Conservation (phyloP, 2,329 filamentous ascomycete genomes). For the Exophiala aquamarina region DNA sequence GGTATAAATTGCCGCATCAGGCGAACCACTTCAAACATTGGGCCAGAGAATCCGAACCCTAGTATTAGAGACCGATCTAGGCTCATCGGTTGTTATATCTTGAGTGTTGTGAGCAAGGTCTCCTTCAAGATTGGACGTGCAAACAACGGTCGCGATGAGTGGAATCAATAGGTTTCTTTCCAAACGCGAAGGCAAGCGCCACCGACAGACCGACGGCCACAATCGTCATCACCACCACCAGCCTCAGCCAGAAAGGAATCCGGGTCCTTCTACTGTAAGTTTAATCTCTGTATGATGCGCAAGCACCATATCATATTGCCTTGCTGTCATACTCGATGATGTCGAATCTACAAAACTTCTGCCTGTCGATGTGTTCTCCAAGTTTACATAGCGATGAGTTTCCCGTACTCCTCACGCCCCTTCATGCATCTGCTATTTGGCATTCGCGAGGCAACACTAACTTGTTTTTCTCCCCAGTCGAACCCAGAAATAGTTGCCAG, state of each 20-base stretch:
- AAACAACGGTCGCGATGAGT: constrained; percentile 34
- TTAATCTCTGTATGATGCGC: neutral
- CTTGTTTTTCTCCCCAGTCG: constrained; percentile 15
- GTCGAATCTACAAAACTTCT: constrained; percentile 16
- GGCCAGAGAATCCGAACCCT: too few relatives aligned
- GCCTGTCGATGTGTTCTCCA: constrained; percentile 19
- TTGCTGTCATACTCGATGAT: constrained; percentile 3
- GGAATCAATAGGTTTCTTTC: constrained; percentile 44
- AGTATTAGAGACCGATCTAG: constrained; percentile 5
- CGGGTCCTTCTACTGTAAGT: constrained; percentile 14
- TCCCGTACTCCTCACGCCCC: constrained; percentile 15
- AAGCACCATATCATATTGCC: constrained; percentile 27
- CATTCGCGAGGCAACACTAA: constrained; percentile 8
- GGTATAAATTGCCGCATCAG: too few relatives aligned
- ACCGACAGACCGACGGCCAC: constrained; percentile 10
- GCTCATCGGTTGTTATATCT: neutral
- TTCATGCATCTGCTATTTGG: neutral
- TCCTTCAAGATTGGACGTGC: too few relatives aligned
- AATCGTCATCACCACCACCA: constrained; percentile 8
- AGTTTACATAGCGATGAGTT: constrained; percentile 12
- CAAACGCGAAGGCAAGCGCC: constrained; percentile 37
- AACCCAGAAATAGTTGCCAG: constrained; percentile 17
- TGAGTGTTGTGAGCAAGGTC: neutral
- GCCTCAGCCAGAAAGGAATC: constrained; percentile 11
- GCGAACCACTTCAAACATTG: too few relatives aligned